Evolutionary conservation across 768 basidiomycete species (phyloP), one percentile per base, ranked within the genome.

Genomic region (Podaxis carcinomalis): DNA sequence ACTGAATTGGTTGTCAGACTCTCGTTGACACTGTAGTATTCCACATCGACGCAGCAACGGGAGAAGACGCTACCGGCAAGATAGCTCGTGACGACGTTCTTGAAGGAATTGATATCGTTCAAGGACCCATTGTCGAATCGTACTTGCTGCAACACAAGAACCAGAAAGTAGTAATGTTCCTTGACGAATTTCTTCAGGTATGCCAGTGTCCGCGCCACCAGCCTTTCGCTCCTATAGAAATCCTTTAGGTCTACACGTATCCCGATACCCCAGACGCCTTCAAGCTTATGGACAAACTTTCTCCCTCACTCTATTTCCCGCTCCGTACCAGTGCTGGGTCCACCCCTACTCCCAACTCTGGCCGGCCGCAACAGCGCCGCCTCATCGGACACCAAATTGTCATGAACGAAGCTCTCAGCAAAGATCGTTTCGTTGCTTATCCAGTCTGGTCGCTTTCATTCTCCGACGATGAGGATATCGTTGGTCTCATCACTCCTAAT

Each of bases 111-210:
- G 87, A 89, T 64, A 69, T 84, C 28, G 81, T 91, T 39, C 71
- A 80, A 2, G 89, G 89, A 0, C 79, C 83, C 0, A 67, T 84
- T 32, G 72, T 84, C 1, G 86, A 90, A 52, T 81, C 79, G 14
- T 90, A 80, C 71, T 70, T 87, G 23, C 51, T 87, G n/a, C 75
- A 78, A 0, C 72, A 73, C 2, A 68, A 72, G 4, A 72, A 71
- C 21, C 42, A 50, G 16, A 85, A 82, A 66, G 76, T 83, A 7
- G 73, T 93, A 10, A 74, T 89, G 4, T 73, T 93, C 37, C 74
- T 95, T 42, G 92, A 94, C 66, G 85, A 90, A 64, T 88, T 83
- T 69, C 79, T 90, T 42, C 90, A 92, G 80, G 91, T 89, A 35
- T 57, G 44, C 25, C 42, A 39, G 2, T 9, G 6, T 47, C 21